These are phyloP conservation scores for Acacia crassicarpa DNA, from an alignment of 306 rosid genomes.

Conservation along the genomic window DNA sequence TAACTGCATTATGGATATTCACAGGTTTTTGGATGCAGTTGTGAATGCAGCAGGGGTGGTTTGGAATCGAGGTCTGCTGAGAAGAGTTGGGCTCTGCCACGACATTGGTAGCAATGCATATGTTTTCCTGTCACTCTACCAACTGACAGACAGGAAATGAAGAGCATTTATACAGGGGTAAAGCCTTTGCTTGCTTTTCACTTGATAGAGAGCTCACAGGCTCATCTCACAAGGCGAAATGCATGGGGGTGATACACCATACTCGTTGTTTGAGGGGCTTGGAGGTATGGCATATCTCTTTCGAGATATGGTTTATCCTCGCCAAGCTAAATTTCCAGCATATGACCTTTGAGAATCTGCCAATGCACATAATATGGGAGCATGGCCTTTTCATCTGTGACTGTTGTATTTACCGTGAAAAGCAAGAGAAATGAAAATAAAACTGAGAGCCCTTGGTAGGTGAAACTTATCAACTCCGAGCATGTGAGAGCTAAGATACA, in stretches of 20 bases:
- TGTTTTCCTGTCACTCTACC: slow-evolving; percentile 65
- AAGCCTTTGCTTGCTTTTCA: slow-evolving; percentile 68
- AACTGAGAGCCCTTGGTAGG: not conserved
- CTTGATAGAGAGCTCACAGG: slow-evolving; percentile 57
- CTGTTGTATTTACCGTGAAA: not conserved
- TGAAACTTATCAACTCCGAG: not conserved
- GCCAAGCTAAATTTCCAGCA: slow-evolving; percentile 59
- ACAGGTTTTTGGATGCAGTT: slow-evolving; percentile 71
- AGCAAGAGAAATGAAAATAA: not conserved
- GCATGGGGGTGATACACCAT: slow-evolving; percentile 70
- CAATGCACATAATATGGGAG: not conserved
- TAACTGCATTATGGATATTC: not conserved
- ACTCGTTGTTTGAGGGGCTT: slow-evolving; percentile 64
- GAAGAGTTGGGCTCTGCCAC: slow-evolving; percentile 65
- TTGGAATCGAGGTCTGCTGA: slow-evolving; percentile 64
- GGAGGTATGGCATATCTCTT: slow-evolving; percentile 70
- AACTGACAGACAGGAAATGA: slow-evolving; percentile 51
- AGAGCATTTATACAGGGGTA: slow-evolving; percentile 54
- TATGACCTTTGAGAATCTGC: slow-evolving; percentile 42
- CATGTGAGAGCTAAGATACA: slow-evolving; percentile 1
- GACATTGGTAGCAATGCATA: slow-evolving; percentile 76
- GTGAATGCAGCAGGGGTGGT: slow-evolving; percentile 63
- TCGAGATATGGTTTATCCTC: slow-evolving; percentile 65
- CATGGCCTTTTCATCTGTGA: slow-evolving; percentile 6
- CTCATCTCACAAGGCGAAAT: slow-evolving; percentile 57